Evolutionary conservation across 2,329 filamentous ascomycete genomes (phyloP).

Genomic region (Aspergillus texensis): DNA sequence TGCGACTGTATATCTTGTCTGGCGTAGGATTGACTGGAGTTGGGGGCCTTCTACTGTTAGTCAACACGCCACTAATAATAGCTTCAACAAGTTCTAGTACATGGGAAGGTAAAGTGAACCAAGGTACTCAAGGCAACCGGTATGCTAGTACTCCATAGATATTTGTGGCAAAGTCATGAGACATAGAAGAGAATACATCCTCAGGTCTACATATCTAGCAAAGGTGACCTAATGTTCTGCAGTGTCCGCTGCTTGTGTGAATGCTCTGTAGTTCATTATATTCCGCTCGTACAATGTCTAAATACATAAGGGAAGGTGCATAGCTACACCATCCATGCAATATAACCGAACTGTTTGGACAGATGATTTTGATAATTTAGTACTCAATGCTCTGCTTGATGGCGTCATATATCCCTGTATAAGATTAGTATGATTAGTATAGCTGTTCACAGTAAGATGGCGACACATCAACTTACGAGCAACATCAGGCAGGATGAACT

Average conservation of each 20-base stretch:
- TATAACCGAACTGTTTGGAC: background rate
- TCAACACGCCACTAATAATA: no score
- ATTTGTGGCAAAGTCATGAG: background rate
- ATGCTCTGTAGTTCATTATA: background rate
- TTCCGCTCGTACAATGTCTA: background rate
- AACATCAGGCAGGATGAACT: constrained; percentile 81
- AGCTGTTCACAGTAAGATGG: constrained; percentile 3
- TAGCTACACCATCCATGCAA: background rate
- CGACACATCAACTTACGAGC: constrained; percentile 65
- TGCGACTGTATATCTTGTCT: background rate
- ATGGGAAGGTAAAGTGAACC: no score
- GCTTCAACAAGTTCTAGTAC: no score
- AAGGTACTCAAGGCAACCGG: no score
- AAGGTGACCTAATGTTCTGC: background rate
- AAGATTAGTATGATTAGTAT: constrained; percentile 12
- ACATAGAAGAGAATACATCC: background rate
- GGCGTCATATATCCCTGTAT: constrained; percentile 68
- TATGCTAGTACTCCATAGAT: background rate
- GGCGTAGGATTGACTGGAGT: background rate
- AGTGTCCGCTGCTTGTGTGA: background rate
- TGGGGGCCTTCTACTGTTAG: no score
- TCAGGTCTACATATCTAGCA: background rate
- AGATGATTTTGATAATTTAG: constrained; percentile 38
- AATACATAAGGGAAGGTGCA: background rate
- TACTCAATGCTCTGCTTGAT: constrained; percentile 70